Conservation (phyloP, 495 filamentous ascomycete species). For the Ramalina peruviana region DNA sequence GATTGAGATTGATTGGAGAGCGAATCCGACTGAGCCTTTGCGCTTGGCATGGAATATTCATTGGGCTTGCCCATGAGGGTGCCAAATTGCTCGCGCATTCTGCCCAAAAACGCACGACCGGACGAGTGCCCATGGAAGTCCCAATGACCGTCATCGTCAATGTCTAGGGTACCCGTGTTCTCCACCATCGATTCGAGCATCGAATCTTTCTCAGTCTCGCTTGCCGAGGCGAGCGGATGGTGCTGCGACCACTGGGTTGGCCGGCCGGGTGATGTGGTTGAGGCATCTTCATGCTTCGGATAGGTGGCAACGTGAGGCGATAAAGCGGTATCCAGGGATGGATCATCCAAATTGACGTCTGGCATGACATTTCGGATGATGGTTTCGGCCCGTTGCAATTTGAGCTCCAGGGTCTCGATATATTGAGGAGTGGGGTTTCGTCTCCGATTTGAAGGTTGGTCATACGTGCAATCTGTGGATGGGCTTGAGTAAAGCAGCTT, state of each 20-base stretch:
- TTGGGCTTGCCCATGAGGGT: slow-evolving; percentile 37
- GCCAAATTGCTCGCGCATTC: slow-evolving; percentile 79
- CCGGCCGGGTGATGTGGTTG: background rate
- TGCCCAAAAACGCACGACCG: slow-evolving; percentile 69
- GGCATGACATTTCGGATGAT: slow-evolving; percentile 70
- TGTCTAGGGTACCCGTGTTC: slow-evolving; percentile 73
- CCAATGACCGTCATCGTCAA: slow-evolving; percentile 84
- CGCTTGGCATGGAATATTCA: slow-evolving; percentile 5
- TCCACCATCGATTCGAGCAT: slow-evolving; percentile 91
- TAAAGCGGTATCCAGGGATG: slow-evolving; percentile 57
- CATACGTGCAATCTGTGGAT: slow-evolving; percentile 80
- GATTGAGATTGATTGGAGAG: slow-evolving; percentile 57
- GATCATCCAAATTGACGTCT: slow-evolving; percentile 72
- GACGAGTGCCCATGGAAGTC: slow-evolving; percentile 94
- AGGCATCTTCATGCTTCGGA: slow-evolving; percentile 11
- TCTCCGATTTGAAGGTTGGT: slow-evolving; percentile 90
- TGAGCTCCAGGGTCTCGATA: slow-evolving; percentile 77
- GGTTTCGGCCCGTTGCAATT: slow-evolving; percentile 70
- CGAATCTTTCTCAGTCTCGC: slow-evolving; percentile 42
- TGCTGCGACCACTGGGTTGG: background rate
- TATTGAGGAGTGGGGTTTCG: slow-evolving; percentile 93
- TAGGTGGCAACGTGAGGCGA: slow-evolving; percentile 33
- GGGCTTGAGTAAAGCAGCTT: background rate
- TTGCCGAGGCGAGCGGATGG: background rate
- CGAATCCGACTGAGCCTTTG: slow-evolving; percentile 32